Evolutionary conservation across 371 early-diverging fungal species (phyloP), one percentile per base, ranked within the genome.

Genomic region (Mucor plumbeus): DNA sequence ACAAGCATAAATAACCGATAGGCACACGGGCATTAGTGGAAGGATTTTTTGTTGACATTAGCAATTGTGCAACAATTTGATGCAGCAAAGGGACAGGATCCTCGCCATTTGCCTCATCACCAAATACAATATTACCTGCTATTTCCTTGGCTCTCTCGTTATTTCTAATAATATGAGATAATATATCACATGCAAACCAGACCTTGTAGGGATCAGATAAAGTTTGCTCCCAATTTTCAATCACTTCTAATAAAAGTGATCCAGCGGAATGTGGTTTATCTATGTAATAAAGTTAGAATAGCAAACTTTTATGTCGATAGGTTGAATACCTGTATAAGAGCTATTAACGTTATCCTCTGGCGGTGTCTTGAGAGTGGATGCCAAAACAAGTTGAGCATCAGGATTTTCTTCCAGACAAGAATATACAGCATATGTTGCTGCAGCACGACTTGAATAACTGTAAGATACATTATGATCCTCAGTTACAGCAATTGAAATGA

Each of bases 121-220:
- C 92, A 65, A 94, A 86, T 19, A 85, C 82, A 19, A 94, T 88
- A 40, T 81, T 82, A 10, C 92, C 83, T 0, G 94, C 94, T 36
- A 91, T 79, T 38, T 87, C 78, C 72, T 98, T 94, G 41, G 93
- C 88, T 26, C 85, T 81, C 7, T 81, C 76, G 67, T 96, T 94
- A 57, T 87, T 88, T 44, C 80, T 74, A 11, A 97, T 73, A 38
- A 94, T 84, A 54, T 93, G 92, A 1, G 93, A 89, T 31, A 97
- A 78, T 31, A 96, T 77, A 31, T 90, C 85, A 0, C 93, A 88
- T 0, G 97, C 92, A 78, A 96, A 95, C 97, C 97, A 97, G 5
- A 88, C 81, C 26, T 88, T 88, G 74, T 93, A 94, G 14, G 95
- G 93, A 63, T 98, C 97, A 19, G 83, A 76, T 26, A 75, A 69